Conservation (phyloP, 1,139 yeast species). For the Kurtzmaniella quercitrusa region DNA sequence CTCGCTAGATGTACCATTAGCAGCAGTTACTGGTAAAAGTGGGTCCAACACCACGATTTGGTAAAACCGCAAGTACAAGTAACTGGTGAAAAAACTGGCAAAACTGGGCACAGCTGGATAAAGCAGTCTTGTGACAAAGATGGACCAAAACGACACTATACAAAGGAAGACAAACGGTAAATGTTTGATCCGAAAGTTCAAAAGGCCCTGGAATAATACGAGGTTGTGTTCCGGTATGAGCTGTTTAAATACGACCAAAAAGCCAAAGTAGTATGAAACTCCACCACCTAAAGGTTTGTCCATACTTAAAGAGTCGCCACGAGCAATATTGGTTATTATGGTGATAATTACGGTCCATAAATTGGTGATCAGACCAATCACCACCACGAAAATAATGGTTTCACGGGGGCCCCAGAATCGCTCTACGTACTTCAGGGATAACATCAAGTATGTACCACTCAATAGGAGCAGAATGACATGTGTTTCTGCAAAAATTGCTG, state of each 20-base stretch:
- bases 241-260: constrained; percentile 83
- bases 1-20: constrained; percentile 18
- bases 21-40: constrained; percentile 33
- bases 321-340: constrained; percentile 34
- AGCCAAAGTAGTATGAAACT: constrained; percentile 65
- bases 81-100: constrained; percentile 64
- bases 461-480: constrained; percentile 46
- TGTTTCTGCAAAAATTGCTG: constrained; percentile 70
- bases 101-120: constrained; percentile 65
- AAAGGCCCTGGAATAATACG: constrained; percentile 55
- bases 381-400: constrained; percentile 52
- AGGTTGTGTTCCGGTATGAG: constrained; percentile 85
- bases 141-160: constrained; percentile 43
- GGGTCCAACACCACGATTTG: constrained; percentile 45
- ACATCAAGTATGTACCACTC: constrained; percentile 46
- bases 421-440: constrained; percentile 50
- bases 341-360: constrained; percentile 41
- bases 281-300: constrained; percentile 65
- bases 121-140: constrained; percentile 28
- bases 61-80: constrained; percentile 73
- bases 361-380: constrained; percentile 61
- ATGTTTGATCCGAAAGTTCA: constrained; percentile 69
- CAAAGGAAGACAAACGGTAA: constrained; percentile 60
- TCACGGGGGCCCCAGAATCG: constrained; percentile 59
- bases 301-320: constrained; percentile 37